Base-by-base conservation (phyloP, 1,139 yeast genomes). In the Entelexis paramagnoliae region DNA sequence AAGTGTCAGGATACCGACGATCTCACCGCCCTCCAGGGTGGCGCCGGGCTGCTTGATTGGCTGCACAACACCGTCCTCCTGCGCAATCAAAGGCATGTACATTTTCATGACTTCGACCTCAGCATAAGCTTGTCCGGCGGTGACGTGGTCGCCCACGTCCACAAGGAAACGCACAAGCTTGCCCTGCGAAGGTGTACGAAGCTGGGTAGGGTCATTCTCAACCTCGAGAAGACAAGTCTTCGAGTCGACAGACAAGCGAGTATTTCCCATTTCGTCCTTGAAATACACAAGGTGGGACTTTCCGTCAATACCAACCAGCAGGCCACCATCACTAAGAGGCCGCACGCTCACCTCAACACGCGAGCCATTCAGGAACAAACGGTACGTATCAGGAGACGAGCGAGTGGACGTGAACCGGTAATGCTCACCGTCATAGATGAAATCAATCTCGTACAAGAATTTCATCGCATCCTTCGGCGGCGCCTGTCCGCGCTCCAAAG, bases 21-120 rank as follows among this genome's bases (percentile, higher is more conserved):
- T 89, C 66, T 91, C 98, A 70, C 98, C 98, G 48, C 97, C 96
- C 63, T 80, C 80, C 56, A 91, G 83, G 39, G 95, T 87, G 11
- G 96, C 83, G 54, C 99, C 99, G n/a, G 98, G 97, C 70, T 93
- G 98, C 69, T 91, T 89, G 65, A 91, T 80, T 51, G 88, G 75
- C 72, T 91, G 96, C 49, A 89, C 88, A 55, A 79, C 74, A 75
- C 99, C 99, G 64, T 85, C 83, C 68, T 89, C 98, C 68, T 81
- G 87, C 33, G 96, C 91, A 64, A 89, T 75, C 43, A 64, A 51
- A 30, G 72, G 72, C 72, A 69, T 68, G 59, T 67, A 67, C 97
- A 89, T 89, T 72, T 91, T 91, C 99, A 91, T 91, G 61, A 91
- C 98, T 73, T 91, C 99, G 54, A 91, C 96, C 72, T 91, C 98